These are phyloP conservation scores for Cornus suecica DNA, from an alignment of 148 eudicot genomes.

Conservation along the genomic window DNA sequence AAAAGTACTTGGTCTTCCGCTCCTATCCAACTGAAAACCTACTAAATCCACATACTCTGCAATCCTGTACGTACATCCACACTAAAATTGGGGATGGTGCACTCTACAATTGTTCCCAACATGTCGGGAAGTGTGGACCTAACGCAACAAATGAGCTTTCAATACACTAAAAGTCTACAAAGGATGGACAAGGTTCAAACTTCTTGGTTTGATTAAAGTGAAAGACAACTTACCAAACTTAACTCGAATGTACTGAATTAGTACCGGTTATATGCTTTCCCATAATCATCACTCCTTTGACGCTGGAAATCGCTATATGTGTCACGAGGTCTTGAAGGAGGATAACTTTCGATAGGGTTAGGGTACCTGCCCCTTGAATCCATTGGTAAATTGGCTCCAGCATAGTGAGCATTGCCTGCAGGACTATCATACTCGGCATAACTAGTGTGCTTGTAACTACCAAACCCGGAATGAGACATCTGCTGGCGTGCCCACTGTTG, in stretches of 20 bases:
- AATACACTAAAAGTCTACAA: too few species aligned
- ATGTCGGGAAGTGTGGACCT: conserved; percentile 7
- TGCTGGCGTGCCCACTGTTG: conserved; percentile 50
- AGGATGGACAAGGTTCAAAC: conserved; percentile 2
- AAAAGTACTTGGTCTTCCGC: conserved; percentile 6
- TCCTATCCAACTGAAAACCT: conserved; percentile 4
- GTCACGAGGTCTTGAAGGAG: conserved; percentile 55
- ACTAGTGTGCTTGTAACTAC: conserved; percentile 54
- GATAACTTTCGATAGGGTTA: conserved; percentile 44
- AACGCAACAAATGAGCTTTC: not conserved
- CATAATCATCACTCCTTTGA: conserved; percentile 67
- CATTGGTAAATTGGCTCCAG: conserved; percentile 42
- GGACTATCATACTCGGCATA: conserved; percentile 53
- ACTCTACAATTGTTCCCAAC: conserved; percentile 3
- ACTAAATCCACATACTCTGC: not conserved
- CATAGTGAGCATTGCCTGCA: conserved; percentile 37
- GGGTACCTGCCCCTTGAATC: conserved; percentile 63
- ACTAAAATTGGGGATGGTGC: conserved; percentile 8
- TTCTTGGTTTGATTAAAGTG: conserved; percentile 12
- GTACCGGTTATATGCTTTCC: conserved; percentile 63
- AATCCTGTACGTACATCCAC: not conserved
- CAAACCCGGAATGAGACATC: conserved; percentile 43
- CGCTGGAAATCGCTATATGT: conserved; percentile 57
- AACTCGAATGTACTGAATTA: conserved; percentile 29
- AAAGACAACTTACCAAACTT: conserved; percentile 46